Conservation (phyloP, 1,284 basidiomycete species). For the Cutaneotrichosporon sp. region DNA sequence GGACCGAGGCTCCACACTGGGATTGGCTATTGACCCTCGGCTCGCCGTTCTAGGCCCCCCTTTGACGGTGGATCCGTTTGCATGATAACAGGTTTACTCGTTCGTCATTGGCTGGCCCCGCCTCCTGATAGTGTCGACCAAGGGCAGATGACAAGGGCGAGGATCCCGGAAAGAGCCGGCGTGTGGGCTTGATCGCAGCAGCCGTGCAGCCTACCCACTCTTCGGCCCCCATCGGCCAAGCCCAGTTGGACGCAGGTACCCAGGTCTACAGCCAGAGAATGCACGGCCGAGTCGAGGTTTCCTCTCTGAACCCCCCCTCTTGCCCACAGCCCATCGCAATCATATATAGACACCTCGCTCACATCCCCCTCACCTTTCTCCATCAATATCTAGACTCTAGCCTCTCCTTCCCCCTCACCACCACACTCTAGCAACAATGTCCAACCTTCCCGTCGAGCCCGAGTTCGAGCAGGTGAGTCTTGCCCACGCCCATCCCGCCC, state of each 20-base stretch:
- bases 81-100: not conserved
- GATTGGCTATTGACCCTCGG: not conserved
- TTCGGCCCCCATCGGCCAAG: too few species aligned
- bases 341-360: conserved; percentile 13
- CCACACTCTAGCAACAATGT: conserved; percentile 36
- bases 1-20: too few species aligned
- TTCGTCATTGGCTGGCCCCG: conserved; percentile 3
- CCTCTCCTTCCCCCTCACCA: too few species aligned
- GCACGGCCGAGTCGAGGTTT: conserved; percentile 3
- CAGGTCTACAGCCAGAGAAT: too few species aligned
- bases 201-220: too few species aligned
- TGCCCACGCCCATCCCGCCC: not conserved
- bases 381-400: conserved; percentile 4
- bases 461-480: conserved; percentile 62
- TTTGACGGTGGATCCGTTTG: too few species aligned
- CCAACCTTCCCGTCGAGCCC: conserved; percentile 58
- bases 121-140: too few species aligned
- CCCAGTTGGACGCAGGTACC: too few species aligned
- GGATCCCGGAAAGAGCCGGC: conserved; percentile 11
- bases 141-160: too few species aligned
- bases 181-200: too few species aligned
- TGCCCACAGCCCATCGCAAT: not conserved
- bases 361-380: conserved; percentile 7
- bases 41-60: conserved; percentile 7
- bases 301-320: not conserved